Conservation (phyloP, 2,329 filamentous ascomycete genomes). For the Chalaropsis thielavioides region DNA sequence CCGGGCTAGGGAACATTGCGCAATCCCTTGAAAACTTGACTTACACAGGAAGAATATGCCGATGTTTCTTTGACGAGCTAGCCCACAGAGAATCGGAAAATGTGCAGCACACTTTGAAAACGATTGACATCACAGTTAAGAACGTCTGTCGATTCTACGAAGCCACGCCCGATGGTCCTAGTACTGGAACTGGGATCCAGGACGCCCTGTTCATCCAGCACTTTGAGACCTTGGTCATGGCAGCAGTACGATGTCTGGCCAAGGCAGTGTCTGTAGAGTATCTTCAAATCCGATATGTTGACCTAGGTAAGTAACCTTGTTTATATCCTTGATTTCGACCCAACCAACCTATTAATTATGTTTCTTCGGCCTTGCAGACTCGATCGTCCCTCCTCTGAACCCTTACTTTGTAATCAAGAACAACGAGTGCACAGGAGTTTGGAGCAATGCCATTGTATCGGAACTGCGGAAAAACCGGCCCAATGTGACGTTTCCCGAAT, state of each 20-base stretch:
- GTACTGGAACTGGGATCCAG: constrained; percentile 54
- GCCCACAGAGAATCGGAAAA: constrained; percentile 21
- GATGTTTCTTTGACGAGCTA: constrained; percentile 49
- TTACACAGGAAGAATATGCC: constrained; percentile 59
- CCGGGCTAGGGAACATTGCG: constrained; percentile 44
- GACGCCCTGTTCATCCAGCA: constrained; percentile 57
- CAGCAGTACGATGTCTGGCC: constrained; percentile 46
- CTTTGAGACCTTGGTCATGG: constrained; percentile 54
- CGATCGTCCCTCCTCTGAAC: constrained; percentile 53
- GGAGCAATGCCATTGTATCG: constrained; percentile 53
- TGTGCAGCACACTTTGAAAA: constrained; percentile 28
- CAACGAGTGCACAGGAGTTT: constrained; percentile 51
- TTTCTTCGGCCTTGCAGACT: constrained; percentile 34
- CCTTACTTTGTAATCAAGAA: constrained; percentile 54
- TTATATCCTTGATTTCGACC: constrained; percentile 14
- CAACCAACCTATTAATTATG: not conserved
- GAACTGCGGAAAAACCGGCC: constrained; percentile 46
- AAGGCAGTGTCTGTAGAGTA: constrained; percentile 45
- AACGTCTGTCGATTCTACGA: constrained; percentile 46
- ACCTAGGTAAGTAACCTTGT: constrained; percentile 39
- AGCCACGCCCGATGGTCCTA: constrained; percentile 30
- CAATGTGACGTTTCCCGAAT: constrained; percentile 42
- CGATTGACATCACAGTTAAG: constrained; percentile 58
- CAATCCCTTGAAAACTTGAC: constrained; percentile 52
- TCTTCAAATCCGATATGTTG: constrained; percentile 59